phyloP scores from a whole-genome alignment of 2,329 filamentous ascomycete genomes.

The Aspergillus jensenii region DNA sequence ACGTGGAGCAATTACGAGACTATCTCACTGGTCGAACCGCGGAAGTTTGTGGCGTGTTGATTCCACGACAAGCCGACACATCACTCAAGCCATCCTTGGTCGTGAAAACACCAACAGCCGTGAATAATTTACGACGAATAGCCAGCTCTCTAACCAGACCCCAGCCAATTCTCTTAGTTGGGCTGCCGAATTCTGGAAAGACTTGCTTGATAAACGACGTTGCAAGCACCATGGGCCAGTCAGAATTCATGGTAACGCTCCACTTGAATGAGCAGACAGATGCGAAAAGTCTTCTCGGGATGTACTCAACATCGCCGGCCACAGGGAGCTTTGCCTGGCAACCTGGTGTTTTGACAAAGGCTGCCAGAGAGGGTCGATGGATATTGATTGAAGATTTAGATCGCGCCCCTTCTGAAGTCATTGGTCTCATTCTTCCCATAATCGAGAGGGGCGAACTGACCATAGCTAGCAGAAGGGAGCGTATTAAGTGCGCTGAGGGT shows the following conservation, averaged over 20 bases:
- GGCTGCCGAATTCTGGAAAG: slow-evolving; percentile 84
- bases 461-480: slow-evolving; percentile 85
- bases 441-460: slow-evolving; percentile 90
- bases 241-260: slow-evolving; percentile 82
- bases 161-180: slow-evolving; percentile 77
- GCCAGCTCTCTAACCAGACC: slow-evolving; percentile 65
- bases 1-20: slow-evolving; percentile 29
- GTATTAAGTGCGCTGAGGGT: slow-evolving; percentile 74
- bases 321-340: slow-evolving; percentile 92
- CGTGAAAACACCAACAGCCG: slow-evolving; percentile 71
- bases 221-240: slow-evolving; percentile 75
- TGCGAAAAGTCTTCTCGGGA: slow-evolving; percentile 89
- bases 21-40: slow-evolving; percentile 61
- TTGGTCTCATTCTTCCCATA: slow-evolving; percentile 87
- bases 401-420: slow-evolving; percentile 88
- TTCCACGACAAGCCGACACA: slow-evolving; percentile 59
- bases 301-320: slow-evolving; percentile 85
- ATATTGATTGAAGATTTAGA: slow-evolving; percentile 96
- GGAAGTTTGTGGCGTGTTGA: slow-evolving; percentile 64
- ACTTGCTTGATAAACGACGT: slow-evolving; percentile 81
- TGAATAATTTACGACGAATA: slow-evolving; percentile 68
- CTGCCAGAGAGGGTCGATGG: slow-evolving; percentile 92
- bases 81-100: slow-evolving; percentile 53
- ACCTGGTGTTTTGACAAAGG: slow-evolving; percentile 87
- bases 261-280: slow-evolving; percentile 98